Evolutionary conservation across 805 yeast species (phyloP).

Genomic region (Suhomyces pyralidae): DNA sequence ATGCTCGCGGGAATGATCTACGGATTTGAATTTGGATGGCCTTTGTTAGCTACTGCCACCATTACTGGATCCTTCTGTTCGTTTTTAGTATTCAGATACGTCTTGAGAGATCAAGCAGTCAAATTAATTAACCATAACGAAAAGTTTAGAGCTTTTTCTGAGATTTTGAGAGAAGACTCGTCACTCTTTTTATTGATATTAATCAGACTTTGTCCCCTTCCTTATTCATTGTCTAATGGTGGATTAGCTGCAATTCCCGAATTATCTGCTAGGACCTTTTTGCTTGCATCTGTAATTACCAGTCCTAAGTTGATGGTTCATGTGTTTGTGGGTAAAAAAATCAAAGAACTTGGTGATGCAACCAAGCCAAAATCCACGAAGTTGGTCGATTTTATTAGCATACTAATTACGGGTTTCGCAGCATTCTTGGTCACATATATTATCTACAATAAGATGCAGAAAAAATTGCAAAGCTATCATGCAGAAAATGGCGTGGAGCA

Average conservation of each 20-base stretch:
- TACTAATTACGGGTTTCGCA: constrained; percentile 53
- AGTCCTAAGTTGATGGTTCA: constrained; percentile 81
- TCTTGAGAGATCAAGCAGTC: constrained; percentile 56
- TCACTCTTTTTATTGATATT: constrained; percentile 62
- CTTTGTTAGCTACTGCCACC: constrained; percentile 65
- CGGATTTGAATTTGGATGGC: constrained; percentile 81
- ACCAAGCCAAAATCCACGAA: constrained; percentile 48
- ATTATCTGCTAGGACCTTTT: constrained; percentile 57
- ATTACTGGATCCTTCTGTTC: constrained; percentile 73
- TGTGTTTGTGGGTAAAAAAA: constrained; percentile 71
- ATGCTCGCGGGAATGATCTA: constrained; percentile 75
- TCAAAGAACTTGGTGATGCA: constrained; percentile 63
- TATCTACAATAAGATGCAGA: constrained; percentile 56
- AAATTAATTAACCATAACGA: constrained; percentile 58
- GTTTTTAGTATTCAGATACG: constrained; percentile 62
- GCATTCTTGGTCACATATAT: constrained; percentile 62
- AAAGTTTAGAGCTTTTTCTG: constrained; percentile 69
- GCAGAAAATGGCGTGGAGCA: constrained; percentile 9
- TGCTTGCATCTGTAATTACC: constrained; percentile 67
- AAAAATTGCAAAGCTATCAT: constrained; percentile 30
- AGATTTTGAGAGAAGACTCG: constrained; percentile 69
- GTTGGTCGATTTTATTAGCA: constrained; percentile 60
- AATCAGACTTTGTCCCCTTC: constrained; percentile 85
- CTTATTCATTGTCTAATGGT: constrained; percentile 89
- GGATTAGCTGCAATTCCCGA: constrained; percentile 88